Base-by-base conservation (phyloP, 257 asterid genomes). In the Striga asiatica region DNA sequence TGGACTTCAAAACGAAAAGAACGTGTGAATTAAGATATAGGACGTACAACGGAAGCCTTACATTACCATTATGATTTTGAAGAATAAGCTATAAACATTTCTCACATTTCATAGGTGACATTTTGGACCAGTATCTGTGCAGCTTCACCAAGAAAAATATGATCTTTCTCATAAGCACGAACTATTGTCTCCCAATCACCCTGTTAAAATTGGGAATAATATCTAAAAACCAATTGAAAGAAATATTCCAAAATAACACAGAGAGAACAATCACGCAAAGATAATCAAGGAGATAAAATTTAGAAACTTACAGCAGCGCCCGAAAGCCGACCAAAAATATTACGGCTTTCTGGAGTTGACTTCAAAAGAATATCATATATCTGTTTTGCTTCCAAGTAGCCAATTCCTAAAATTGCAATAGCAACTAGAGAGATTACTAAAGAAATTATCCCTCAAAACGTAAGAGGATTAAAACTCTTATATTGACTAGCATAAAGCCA, bases 251-350 rank as follows among this genome's bases (percentile, higher is more conserved):
- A 45, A 2, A 19, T 14, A 9, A 67, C 22, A 52, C 47, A 34
- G 47, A 37, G 32, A 25, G 34, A 14, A 14, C 4, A 14, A 39
- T 17, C 50, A 48, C 42, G 29, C 35, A 56, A n/a, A 25, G 2
- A 56, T 53, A 38, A 21, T 49, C 21, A 61, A 27, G 64, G 61
- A 35, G 66, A 48, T 35, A 1, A 74, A 38, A 58, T 62, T 7
- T 39, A 63, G 59, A 69, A 75, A 80, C 98, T 92, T 88, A 84
- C 98, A 82, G 95, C 78, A 75, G 79, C 89, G 81, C 97, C 95
- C 72, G 98, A 88, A 73, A 82, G 98, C 83, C 94, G 93, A 51
- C 98, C 98, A 80, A 92, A 88, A 32, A 87, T 82, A 67, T 81
- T 92, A 58, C 97, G 97, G 91, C 88, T 87, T 76, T 92, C 94